A percentile compares a stretch with the other conserved stretches of the same genome.
These are phyloP conservation scores for Euphorbia lathyris DNA, from an alignment of 345 rosid species.

Conservation along the genomic window DNA sequence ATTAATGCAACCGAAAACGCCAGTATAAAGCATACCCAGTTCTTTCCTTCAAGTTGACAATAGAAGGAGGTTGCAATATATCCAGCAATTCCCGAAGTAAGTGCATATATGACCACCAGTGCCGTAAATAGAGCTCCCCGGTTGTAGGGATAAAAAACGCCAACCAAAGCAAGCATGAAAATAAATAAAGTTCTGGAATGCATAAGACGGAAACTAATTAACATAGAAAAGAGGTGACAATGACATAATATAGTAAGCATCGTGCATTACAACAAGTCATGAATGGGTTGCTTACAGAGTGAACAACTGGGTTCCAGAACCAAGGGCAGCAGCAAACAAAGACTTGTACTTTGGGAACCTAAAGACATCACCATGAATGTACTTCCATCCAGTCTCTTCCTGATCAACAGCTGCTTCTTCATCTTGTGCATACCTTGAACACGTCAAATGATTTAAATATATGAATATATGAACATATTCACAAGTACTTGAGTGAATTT, in stretches of 20 bases:
- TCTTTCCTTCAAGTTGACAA: slow-evolving; percentile 32
- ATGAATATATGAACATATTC: too few species aligned
- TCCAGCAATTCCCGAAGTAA: slow-evolving; percentile 32
- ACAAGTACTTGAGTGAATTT: not conserved
- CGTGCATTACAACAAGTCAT: not conserved
- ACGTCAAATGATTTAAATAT: not conserved
- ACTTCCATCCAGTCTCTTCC: slow-evolving; percentile 93
- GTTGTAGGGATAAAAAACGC: slow-evolving; percentile 34
- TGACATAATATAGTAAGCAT: not conserved
- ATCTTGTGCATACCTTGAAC: slow-evolving; percentile 48
- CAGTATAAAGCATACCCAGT: slow-evolving; percentile 22
- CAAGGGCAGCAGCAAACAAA: slow-evolving; percentile 72
- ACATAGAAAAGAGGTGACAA: not conserved
- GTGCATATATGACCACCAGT: slow-evolving; percentile 32
- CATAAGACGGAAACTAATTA: not conserved
- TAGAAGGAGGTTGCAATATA: slow-evolving; percentile 31
- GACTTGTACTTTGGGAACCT: slow-evolving; percentile 71
- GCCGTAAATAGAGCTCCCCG: slow-evolving; percentile 36
- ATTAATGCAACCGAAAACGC: not conserved
- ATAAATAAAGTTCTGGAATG: slow-evolving; percentile 24
- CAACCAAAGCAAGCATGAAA: slow-evolving; percentile 29
- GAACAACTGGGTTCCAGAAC: slow-evolving; percentile 75
- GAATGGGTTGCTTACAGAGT: slow-evolving; percentile 47
- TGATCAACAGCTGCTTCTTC: slow-evolving; percentile 88
- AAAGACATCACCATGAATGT: slow-evolving; percentile 82